Conservation (phyloP, 768 basidiomycete species). For the Hygrophorus pudorinus region DNA sequence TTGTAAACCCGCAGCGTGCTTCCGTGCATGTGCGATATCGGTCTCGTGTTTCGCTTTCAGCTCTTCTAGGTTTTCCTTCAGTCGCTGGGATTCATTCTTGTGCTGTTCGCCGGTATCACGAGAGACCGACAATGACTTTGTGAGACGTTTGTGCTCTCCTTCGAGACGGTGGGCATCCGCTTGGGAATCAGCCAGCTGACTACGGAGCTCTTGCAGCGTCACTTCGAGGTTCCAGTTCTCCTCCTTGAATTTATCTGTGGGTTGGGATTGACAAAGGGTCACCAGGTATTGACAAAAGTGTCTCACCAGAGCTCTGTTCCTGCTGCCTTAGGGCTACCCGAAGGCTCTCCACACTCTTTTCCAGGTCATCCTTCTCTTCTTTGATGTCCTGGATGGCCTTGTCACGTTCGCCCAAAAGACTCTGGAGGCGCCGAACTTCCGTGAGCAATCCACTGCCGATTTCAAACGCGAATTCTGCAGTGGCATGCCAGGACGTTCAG, state of each 20-base stretch:
- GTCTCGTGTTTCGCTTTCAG: slow-evolving; percentile 90
- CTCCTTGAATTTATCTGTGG: slow-evolving; percentile 86
- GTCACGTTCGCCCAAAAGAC: slow-evolving; percentile 84
- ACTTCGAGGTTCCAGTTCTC: slow-evolving; percentile 99
- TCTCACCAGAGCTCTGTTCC: slow-evolving; percentile 70
- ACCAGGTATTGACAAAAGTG: slow-evolving; percentile 3
- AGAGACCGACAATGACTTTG: slow-evolving; percentile 58
- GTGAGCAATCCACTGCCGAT: slow-evolving; percentile 88
- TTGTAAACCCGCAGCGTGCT: slow-evolving; percentile 76
- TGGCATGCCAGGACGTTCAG: slow-evolving; percentile 5
- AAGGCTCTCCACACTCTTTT: slow-evolving; percentile 67
- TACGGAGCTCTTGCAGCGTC: slow-evolving; percentile 74
- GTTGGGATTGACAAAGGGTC: slow-evolving; percentile 3
- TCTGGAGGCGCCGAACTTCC: slow-evolving; percentile 87
- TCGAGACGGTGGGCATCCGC: slow-evolving; percentile 61
- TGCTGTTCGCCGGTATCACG: slow-evolving; percentile 74
- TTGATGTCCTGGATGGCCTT: slow-evolving; percentile 86
- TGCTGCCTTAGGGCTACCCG: slow-evolving; percentile 66
- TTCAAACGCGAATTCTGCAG: slow-evolving; percentile 91
- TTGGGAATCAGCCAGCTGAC: slow-evolving; percentile 58
- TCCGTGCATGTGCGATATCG: slow-evolving; percentile 85
- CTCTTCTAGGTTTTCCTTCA: slow-evolving; percentile 53
- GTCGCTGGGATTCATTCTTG: slow-evolving; percentile 78
- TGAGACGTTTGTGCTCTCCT: slow-evolving; percentile 73
- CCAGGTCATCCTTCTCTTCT: slow-evolving; percentile 86